Base-by-base conservation (phyloP, 768 basidiomycete genomes). In the Pluteus cervinus region DNA sequence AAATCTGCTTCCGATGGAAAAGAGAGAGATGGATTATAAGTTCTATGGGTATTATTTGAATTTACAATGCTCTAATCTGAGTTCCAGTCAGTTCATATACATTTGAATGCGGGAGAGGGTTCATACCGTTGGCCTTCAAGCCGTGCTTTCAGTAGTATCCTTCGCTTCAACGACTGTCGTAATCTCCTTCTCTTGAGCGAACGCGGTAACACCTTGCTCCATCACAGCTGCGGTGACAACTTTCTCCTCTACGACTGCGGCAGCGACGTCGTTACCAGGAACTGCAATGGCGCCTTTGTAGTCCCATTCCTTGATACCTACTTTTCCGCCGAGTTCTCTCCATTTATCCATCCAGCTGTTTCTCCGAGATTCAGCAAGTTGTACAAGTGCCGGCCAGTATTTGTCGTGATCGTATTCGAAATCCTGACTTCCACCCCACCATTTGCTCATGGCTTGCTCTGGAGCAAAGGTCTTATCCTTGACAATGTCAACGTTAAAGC, bases 221-320 rank as follows among this genome's bases (percentile, higher is more conserved):
- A n/a, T n/a, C n/a, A n/a, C 40, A 29, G 29, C 40, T 33, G 29
- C 43, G 17, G 40, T 41, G 14, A 39, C 28, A 22, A 32, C 40
- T 15, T 37, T 42, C 6, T 37, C 39, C 21, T 35, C 47, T 7
- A 16, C 35, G 23, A 38, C 7, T 5, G 36, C 30, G 5, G 32
- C 36, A 9, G 43, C 24, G 5, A 36, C 29, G 9, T 37, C 26
- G 26, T 33, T 32, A 7, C 15, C 39, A 4, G 17, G 24, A 16
- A 18, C 18, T 39, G 37, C 29, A 21, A 33, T 34, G 2, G 22
- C 37, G 3, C 30, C 3, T 7, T 88, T 90, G 48, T 84, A 79
- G 16, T 86, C 81, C 75, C 80, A 87, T 53, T 94, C 90, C 51
- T 73, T 79, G 23, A 81, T 53, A 1, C 90, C 90, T 16, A 90